phyloP scores from a whole-genome alignment of 345 rosid species.

The Brassica nigra region DNA sequence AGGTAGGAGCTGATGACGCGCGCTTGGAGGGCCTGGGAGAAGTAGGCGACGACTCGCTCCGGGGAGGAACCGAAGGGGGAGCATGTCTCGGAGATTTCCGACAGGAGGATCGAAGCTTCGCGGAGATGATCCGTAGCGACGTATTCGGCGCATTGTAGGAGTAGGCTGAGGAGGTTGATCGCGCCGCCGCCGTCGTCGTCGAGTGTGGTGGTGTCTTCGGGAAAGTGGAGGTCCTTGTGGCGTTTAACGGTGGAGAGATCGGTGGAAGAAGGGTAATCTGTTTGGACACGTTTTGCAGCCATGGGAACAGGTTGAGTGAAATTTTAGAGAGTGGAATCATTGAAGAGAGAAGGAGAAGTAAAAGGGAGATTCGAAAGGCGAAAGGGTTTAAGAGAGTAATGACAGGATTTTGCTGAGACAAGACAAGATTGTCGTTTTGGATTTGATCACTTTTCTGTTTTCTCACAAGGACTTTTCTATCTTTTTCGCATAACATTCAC shows the following conservation, averaged over 20 bases:
- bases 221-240: slow-evolving; percentile 44
- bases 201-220: slow-evolving; percentile 34
- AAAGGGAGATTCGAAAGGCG: slow-evolving; percentile 48
- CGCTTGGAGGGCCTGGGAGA: slow-evolving; percentile 76
- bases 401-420: slow-evolving; percentile 34
- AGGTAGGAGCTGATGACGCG: slow-evolving; percentile 84
- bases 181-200: slow-evolving; percentile 32
- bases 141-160: slow-evolving; percentile 90
- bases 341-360: slow-evolving; percentile 29
- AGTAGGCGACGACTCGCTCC: slow-evolving; percentile 89
- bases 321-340: slow-evolving; percentile 16
- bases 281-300: slow-evolving; percentile 44
- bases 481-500: slow-evolving; percentile 2
- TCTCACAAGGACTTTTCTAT: not conserved
- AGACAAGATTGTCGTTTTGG: slow-evolving; percentile 36
- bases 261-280: slow-evolving; percentile 43
- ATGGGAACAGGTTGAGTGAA: slow-evolving; percentile 36
- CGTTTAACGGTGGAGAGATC: slow-evolving; percentile 57
- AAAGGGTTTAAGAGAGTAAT: slow-evolving; percentile 52
- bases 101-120: slow-evolving; percentile 68
- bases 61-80: slow-evolving; percentile 93
- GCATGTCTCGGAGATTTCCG: slow-evolving; percentile 73
- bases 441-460: slow-evolving; percentile 3
- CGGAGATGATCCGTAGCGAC: slow-evolving; percentile 77
- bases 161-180: slow-evolving; percentile 68